These are phyloP conservation scores for Chlorella ohadii DNA, from an alignment of 139 green algal genomes.

Conservation along the genomic window DNA sequence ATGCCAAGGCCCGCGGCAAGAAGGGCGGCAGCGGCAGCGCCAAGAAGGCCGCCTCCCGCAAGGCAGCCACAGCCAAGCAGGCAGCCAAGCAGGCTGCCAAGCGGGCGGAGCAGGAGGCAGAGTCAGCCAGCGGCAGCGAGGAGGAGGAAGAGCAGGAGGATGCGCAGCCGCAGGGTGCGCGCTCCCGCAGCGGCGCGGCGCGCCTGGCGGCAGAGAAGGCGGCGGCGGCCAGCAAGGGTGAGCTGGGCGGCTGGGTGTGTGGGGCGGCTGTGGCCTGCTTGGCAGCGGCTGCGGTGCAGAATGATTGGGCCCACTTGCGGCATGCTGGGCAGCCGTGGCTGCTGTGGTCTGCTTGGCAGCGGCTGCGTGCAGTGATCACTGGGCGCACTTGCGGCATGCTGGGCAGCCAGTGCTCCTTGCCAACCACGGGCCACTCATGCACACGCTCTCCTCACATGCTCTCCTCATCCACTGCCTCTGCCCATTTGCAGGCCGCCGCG, in stretches of 20 bases:
- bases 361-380: no score
- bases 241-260: background rate
- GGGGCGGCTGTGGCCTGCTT: no score
- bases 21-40: background rate
- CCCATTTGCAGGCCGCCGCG: background rate
- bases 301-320: no score
- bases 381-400: no score
- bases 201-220: background rate
- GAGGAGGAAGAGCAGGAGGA: no score
- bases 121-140: background rate
- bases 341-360: no score
- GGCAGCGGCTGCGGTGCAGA: no score
- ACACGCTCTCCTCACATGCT: background rate
- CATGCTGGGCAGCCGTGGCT: no score
- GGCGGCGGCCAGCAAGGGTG: conserved; percentile 5
- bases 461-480: background rate
- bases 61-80: background rate
- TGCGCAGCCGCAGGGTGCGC: background rate
- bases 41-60: background rate
- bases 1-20: background rate
- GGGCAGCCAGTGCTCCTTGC: no score
- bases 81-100: background rate
- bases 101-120: conserved; percentile 6
- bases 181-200: conserved; percentile 11
- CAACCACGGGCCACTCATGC: background rate